Evolutionary conservation across 2,329 filamentous ascomycete genomes (phyloP), one percentile per base, ranked within the genome.

Genomic region (Macrophomina pseudophaseolina): DNA sequence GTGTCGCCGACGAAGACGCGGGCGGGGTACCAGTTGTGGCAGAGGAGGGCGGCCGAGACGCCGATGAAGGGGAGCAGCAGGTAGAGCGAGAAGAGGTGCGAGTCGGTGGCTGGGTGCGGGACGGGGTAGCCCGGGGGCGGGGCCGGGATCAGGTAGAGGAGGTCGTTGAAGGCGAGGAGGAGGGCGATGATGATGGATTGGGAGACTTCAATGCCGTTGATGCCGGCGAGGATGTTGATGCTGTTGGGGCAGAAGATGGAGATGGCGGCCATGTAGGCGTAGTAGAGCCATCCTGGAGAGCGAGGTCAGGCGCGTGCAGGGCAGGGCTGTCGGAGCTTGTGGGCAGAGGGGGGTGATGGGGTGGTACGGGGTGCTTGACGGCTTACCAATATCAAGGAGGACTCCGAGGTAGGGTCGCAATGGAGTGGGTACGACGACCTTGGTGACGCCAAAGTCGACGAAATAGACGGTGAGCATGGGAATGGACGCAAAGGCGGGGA

Each of bases 151-250:
- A 98, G 87, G 80, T 98, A 99, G 70, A 98, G 85, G 63, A 86
- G 83, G 78, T 98, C 95, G 81, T 99, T 99, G 76, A 93, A 81
- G 68, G 90, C 87, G 71, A 99, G 87, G 60, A 98, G 86, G 64
- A 89, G 79, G 32, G 94, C 94, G 75, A 99, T 92, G 70, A 97
- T 91, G 69, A 99, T 84, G 68, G 93, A 97, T 81, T 99, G 95
- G 11, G 91, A 89, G 65, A 98, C 95, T 79, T 99, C 95, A 77
- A 99, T 95, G 65, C 95, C 95, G 79, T 99, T 99, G 80, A 99
- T 92, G n/a, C 95, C 95, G 0, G 95, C 95, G n/a, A 99, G 84
- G 81, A 99, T 99, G 83, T 99, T 99, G 86, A 99, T 99, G 79
- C 93, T 93, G 82, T 99, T 98, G 6, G 95, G 94, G 72, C 93